Evolutionary conservation across 176 grass and related monocot species (phyloP), one percentile per base, ranked within the genome.

Genomic region (Bothriochloa decipiens): DNA sequence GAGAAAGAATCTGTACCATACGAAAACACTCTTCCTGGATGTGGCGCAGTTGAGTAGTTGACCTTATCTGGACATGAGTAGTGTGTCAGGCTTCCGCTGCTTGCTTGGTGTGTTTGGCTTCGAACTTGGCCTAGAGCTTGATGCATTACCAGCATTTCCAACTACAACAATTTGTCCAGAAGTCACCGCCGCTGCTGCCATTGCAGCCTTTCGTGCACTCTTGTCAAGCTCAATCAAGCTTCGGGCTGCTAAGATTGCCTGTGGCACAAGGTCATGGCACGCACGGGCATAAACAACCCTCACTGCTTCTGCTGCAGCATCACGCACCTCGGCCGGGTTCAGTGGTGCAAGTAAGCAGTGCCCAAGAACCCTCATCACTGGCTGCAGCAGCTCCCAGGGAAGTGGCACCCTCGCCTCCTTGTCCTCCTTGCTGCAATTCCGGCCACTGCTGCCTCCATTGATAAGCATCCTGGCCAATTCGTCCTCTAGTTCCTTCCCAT

Each of bases 161-260:
- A 28, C 39, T 0, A 47, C 11, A 40, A 86, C 74, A 36, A 66
- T 75, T 65, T 74, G 52, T 23, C 64, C 84, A 5, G 84, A 39
- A 10, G 84, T 60, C 0, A 8, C 72, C 3, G 47, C 45, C 9
- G 43, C 68, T 8, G 58, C 65, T n/a, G 70, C 76, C 43, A 87
- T 98, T 28, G 83, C 86, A 10, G 75, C 81, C 66, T 89, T 93
- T 15, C 88, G 76, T 16, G 96, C 84, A 49, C 83, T 92, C 81
- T 96, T 99, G 68, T 99, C 93, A 32, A 99, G 86, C 89, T 94
- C 93, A 3, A 99, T 96, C 86, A 99, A 85, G 87, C 96, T 99
- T 11, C 93, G 84, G 76, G 96, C 17, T 23, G 93, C 93, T 82
- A 99, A 70, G 49, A 99, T 99, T n/a, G 91, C 96, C 83, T 94